phyloP scores from a whole-genome alignment of 306 rosid genomes.

The Hippophae tibetana region DNA sequence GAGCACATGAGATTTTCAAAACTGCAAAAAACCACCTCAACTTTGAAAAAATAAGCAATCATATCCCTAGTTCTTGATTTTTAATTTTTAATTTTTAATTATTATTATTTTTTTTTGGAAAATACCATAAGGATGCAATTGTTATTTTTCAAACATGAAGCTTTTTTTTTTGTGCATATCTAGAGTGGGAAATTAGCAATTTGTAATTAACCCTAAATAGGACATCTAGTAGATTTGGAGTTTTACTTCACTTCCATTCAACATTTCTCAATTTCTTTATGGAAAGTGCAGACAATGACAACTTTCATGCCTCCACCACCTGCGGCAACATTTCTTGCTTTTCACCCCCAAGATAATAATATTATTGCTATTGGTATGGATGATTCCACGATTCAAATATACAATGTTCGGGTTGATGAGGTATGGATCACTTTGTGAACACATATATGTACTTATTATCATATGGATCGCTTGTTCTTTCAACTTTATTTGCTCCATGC shows the following conservation, averaged over 20 bases:
- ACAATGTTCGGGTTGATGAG: constrained; percentile 93
- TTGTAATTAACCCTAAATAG: too few species aligned
- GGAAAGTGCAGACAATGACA: constrained; percentile 79
- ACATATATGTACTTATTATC: constrained; percentile 10
- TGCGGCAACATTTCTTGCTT: constrained; percentile 95
- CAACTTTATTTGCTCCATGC: constrained; percentile 21
- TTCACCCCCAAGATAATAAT: constrained; percentile 95
- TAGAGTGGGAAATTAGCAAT: too few species aligned
- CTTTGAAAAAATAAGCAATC: too few species aligned
- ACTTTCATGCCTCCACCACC: constrained; percentile 99
- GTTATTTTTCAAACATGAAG: too few species aligned
- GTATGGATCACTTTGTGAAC: constrained; percentile 29
- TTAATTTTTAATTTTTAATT: too few species aligned
- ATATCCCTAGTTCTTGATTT: too few species aligned
- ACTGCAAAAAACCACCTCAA: too few species aligned
- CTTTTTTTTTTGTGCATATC: too few species aligned
- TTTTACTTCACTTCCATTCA: constrained; percentile 7
- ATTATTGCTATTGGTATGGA: constrained; percentile 98
- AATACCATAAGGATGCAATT: too few species aligned
- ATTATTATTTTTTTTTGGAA: too few species aligned
- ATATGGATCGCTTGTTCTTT: constrained; percentile 18
- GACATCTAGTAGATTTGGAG: too few species aligned
- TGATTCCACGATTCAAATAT: constrained; percentile 91
- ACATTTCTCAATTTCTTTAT: constrained; percentile 33
- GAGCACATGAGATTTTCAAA: too few species aligned